Evolutionary conservation across 2,329 filamentous ascomycete species (phyloP), one percentile per base, ranked within the genome.

Genomic region (Westerdykella ornata): DNA sequence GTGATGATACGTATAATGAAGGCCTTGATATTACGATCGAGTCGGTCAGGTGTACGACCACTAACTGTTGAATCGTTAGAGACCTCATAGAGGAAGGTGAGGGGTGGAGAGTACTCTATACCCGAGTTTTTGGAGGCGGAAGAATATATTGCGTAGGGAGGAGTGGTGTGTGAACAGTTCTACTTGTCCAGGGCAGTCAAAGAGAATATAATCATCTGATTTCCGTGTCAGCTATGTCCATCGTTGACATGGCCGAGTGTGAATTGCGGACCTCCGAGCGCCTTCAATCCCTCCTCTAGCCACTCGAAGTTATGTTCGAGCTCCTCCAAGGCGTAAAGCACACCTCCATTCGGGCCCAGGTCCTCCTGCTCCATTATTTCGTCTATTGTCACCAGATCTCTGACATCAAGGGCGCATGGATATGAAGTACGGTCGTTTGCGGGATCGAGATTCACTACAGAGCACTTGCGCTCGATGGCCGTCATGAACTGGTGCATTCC

Each of bases 401-500:
- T 84, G 41, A 98, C 90, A 60, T 98, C 92, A 52, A 98, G 76
- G 4, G 89, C 89, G 57, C 83, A 88, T 15, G 84, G 82, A 66
- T 97, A 98, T 47, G 80, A 85, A 1, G 88, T 92, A 45, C 84
- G 82, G 60, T 97, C 90, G 72, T 98, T 98, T 41, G 92, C 92
- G 18, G 92, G 92, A 68, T 98, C 92, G 51, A 98, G 82, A 64
- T 98, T 98, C 44, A 96, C 87, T 29, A 97, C 82, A 13, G 88
- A 94, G 72, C 88, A 95, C 67, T 94, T 89, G 42, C 92, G 84
- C 46, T 89, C 88, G 63, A 98, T 95, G 49, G 92, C 90, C 51
- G 84, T 84, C 76, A 97, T 84, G 71, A 98, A 98, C 70, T 98
- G 92, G 62, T 96, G 87, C 85, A 98, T 95, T 62, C 92, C 92